phyloP scores from a whole-genome alignment of 2,329 filamentous ascomycete species.

The Fusarium sp. region DNA sequence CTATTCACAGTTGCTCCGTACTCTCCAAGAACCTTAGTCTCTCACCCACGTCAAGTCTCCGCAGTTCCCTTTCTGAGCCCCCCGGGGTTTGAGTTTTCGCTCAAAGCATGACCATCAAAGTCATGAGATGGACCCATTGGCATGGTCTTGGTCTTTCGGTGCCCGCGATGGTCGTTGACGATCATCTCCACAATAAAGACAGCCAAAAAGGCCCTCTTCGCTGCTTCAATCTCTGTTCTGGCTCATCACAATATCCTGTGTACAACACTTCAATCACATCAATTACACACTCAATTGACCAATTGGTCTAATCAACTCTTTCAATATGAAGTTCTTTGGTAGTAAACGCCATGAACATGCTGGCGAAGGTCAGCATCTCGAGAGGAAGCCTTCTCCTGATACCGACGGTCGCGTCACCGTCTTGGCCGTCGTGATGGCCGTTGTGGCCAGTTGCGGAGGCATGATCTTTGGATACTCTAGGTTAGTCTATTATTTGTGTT shows the following conservation, averaged over 20 bases:
- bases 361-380: slow-evolving; percentile 36
- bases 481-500: slow-evolving; percentile 48
- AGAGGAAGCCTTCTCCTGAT: slow-evolving; percentile 19
- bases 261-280: slow-evolving; percentile 1
- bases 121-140: slow-evolving; percentile 37
- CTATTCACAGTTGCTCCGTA: slow-evolving; percentile 24
- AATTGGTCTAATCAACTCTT: background rate
- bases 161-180: slow-evolving; percentile 22
- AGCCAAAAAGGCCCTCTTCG: slow-evolving; percentile 30
- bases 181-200: slow-evolving; percentile 37
- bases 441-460: slow-evolving; percentile 58
- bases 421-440: slow-evolving; percentile 60
- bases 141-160: slow-evolving; percentile 20
- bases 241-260: slow-evolving; percentile 14
- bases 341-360: slow-evolving; percentile 33
- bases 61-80: slow-evolving; percentile 31
- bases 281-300: slow-evolving; percentile 20
- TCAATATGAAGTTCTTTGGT: slow-evolving; percentile 36
- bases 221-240: slow-evolving; percentile 15
- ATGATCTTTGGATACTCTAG: slow-evolving; percentile 68
- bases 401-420: slow-evolving; percentile 51
- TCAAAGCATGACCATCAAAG: slow-evolving; percentile 30
- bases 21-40: slow-evolving; percentile 26
- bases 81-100: slow-evolving; percentile 27
- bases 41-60: slow-evolving; percentile 35